Percentiles rank a stretch among this genome's conserved stretches.
These are phyloP conservation scores for Ehretia macrophylla DNA, from an alignment of 257 asterid genomes.

Conservation along the genomic window DNA sequence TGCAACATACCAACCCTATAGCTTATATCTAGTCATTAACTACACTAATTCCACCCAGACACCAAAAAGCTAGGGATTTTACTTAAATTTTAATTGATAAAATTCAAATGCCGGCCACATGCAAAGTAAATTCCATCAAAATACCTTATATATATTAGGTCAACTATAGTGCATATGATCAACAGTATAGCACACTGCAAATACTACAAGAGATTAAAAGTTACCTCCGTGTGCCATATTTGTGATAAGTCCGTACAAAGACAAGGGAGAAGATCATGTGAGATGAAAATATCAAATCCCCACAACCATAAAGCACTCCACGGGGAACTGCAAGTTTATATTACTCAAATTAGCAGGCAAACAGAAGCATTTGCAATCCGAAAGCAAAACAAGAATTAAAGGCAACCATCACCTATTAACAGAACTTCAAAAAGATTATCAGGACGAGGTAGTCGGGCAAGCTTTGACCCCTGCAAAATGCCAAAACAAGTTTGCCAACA, in stretches of 20 bases:
- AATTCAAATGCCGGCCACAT: too few relatives aligned
- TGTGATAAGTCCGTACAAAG: slow-evolving; percentile 84
- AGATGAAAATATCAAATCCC: slow-evolving; percentile 95
- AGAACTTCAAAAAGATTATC: slow-evolving; percentile 57
- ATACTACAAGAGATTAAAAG: neutral
- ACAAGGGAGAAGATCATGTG: slow-evolving; percentile 96
- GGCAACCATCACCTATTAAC: slow-evolving; percentile 45
- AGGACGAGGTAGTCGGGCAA: slow-evolving; percentile 85
- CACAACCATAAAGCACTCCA: slow-evolving; percentile 94
- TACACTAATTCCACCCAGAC: too few relatives aligned
- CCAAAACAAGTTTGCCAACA: neutral
- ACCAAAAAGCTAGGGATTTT: too few relatives aligned
- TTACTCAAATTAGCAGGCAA: slow-evolving; percentile 9
- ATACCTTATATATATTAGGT: too few relatives aligned
- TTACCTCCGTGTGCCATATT: slow-evolving; percentile 85
- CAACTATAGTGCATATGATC: too few relatives aligned
- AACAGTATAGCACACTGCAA: neutral
- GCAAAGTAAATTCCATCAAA: too few relatives aligned
- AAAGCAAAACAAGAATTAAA: slow-evolving; percentile 6
- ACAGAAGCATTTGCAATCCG: neutral
- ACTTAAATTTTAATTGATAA: too few relatives aligned
- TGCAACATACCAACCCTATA: too few relatives aligned
- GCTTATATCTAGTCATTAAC: too few relatives aligned
- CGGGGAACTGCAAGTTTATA: slow-evolving; percentile 63
- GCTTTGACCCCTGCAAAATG: slow-evolving; percentile 78